These are phyloP conservation scores for Laburnicola sp. DNA, from an alignment of 2,329 filamentous ascomycete species.

Conservation along the genomic window DNA sequence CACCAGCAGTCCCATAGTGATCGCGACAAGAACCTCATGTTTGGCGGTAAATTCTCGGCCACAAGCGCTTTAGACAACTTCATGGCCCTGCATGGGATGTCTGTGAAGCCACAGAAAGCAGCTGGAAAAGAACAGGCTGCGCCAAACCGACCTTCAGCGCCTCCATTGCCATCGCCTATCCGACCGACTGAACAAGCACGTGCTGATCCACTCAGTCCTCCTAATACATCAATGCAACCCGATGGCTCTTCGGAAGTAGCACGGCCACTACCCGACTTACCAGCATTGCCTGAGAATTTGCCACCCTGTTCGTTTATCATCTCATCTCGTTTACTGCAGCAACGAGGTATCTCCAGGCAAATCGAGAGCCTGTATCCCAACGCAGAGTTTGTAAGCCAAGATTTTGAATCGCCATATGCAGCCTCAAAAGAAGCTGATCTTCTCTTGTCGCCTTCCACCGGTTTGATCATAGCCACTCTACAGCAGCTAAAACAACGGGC, in stretches of 20 bases:
- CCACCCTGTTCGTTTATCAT: conserved; percentile 54
- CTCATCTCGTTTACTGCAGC: conserved; percentile 52
- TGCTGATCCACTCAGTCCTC: not conserved
- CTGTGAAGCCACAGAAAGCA: not conserved
- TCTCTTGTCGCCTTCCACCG: conserved; percentile 68
- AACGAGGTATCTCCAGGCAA: conserved; percentile 54
- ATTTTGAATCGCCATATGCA: conserved; percentile 50
- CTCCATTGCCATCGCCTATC: not conserved
- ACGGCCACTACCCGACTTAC: not conserved
- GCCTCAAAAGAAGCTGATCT: conserved; percentile 67
- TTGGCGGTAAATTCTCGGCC: conserved; percentile 46
- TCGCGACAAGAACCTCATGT: conserved; percentile 30
- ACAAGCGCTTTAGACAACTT: conserved; percentile 54
- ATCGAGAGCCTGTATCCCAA: conserved; percentile 56
- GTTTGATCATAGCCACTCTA: conserved; percentile 70
- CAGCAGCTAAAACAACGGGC: conserved; percentile 72
- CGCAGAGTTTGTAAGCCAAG: conserved; percentile 62
- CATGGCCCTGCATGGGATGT: conserved; percentile 52
- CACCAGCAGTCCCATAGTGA: not conserved
- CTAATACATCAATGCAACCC: not conserved
- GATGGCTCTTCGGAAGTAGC: too few relatives aligned
- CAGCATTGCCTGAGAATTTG: conserved; percentile 13
- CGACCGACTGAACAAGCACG: not conserved
- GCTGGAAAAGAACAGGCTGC: not conserved
- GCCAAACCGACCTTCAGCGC: not conserved